Base-by-base conservation (phyloP, 2,329 filamentous ascomycete species). In the Penicillium sp. region DNA sequence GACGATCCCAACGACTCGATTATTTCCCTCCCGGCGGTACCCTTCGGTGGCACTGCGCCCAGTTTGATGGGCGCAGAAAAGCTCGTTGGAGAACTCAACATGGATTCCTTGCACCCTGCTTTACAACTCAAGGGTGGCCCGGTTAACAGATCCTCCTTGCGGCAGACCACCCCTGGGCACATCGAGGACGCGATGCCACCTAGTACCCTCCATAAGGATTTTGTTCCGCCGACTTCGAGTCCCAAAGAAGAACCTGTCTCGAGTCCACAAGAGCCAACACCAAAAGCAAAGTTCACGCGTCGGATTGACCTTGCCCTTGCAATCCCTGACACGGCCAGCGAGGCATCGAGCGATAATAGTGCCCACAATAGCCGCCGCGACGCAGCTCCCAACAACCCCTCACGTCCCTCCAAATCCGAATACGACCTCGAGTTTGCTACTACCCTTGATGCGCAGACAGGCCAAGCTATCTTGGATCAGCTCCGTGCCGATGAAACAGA, bases 41-140 rank as follows among this genome's bases (percentile, higher is more conserved):
- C 67, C 25, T 66, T 69, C 51, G 64, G 67, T 54, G 68, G 68
- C 50, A 74, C 74, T 52, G 75, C 77, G 50, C 69, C 75, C 55
- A 80, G 78, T 64, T 68, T 80, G 53, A 69, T 77, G 66, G 78
- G 77, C 48, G 72, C 77, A 55, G 77, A 79, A 67, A 74, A 74
- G 27, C 72, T 79, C 52, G 74, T 80, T 61, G 72, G 74, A 58
- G 72, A 76, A 60, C 68, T 80, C 56, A 74, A 78, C 54, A 78
- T 79, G 76, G 73, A 73, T 50, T 77, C 77, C 57, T 72, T 71
- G 55, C 67, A 71, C 59, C 69, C 69, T 57, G 64, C 65, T 53
- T 57, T 65, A 32, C 66, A 66, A 47, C 65, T 64, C 39, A 68
- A 65, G 50, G 65, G 66, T 55, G 66, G 60, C 40, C 40, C 56